A percentile compares a stretch with the other conserved stretches of the same genome.
These are phyloP conservation scores for Pleurotus tuoliensis DNA, from an alignment of 768 basidiomycete genomes.

Conservation along the genomic window DNA sequence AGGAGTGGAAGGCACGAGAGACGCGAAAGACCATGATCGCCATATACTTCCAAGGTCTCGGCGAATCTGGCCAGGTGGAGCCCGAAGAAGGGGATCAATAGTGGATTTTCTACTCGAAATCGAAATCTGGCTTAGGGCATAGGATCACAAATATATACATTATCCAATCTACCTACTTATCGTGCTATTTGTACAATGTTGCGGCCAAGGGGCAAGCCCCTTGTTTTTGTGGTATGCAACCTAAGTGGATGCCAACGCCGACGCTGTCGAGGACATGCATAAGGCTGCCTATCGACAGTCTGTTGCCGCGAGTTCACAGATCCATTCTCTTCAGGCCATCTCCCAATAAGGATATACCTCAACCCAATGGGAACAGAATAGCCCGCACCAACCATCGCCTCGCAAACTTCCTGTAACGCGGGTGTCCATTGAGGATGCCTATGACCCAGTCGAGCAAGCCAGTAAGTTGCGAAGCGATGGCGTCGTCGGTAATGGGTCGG, in stretches of 20 bases:
- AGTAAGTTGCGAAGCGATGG: constrained; percentile 20
- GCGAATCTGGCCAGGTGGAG: constrained; percentile 12
- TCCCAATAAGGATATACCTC: constrained; percentile 35
- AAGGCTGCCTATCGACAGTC: constrained; percentile 6
- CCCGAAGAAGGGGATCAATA: too few species aligned
- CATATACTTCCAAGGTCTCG: constrained; percentile 41
- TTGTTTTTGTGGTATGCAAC: neutral
- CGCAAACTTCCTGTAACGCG: constrained; percentile 30
- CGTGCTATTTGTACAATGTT: neutral
- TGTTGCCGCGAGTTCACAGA: neutral
- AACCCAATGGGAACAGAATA: constrained; percentile 36
- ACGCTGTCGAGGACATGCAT: neutral
- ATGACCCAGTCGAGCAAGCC: constrained; percentile 23
- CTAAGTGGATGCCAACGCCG: neutral
- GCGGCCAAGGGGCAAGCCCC: constrained; percentile 2
- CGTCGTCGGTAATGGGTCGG: constrained; percentile 25
- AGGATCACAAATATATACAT: neutral
- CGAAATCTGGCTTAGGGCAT: too few species aligned
- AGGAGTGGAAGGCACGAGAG: constrained; percentile 48
- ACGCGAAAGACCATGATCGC: constrained; percentile 31
- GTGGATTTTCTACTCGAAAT: too few species aligned
- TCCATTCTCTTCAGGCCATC: neutral
- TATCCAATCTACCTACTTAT: neutral
- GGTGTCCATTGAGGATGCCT: constrained; percentile 24
- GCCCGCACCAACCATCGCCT: constrained; percentile 36